Evolutionary conservation across 257 asterid genomes (phyloP), one percentile per base, ranked within the genome.

Genomic region (Gentiana dahurica): DNA sequence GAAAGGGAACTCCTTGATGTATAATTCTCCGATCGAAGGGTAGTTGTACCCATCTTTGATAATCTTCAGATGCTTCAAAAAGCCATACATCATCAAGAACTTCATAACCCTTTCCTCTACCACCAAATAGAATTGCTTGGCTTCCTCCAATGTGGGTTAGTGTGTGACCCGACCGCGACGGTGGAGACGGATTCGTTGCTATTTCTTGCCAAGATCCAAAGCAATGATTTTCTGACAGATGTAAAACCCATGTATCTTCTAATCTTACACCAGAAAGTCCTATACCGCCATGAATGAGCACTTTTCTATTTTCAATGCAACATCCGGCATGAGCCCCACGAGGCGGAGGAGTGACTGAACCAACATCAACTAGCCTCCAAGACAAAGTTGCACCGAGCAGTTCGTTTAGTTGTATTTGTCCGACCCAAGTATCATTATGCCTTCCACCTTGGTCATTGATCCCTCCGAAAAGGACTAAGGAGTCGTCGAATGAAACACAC

Each of bases 281-380:
- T 6, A 90, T 90, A 47, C 98, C 98, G 3, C 96, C 98, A 46
- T 84, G 94, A 73, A 87, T 61, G 15, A 90, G 81, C 86, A 91
- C 78, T 55, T 69, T 75, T 54, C 60, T 75, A 56, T 61, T 66
- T 12, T 78, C 86, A 4, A 87, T 60, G 77, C 73, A 71, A 59
- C 96, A 84, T 52, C 84, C 95, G 1, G n/a, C 94, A 51, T 91
- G 98, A 54, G 98, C 98, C 0, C 98, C 98, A 8, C 98, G 79
- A 0, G 98, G 92, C 2, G 86, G 84, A 34, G 96, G 92, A 6
- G 67, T 77, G 24, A 59, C 51, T 2, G 80, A 44, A 44, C 79
- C 82, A 1, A 82, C 73, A 13, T 82, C 82, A 35, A 90, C 89
- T 34, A 79, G 81, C 58, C 74, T 61, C 98, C 98, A 90, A 12